Conservation (phyloP, 1,284 basidiomycete genomes). For the Ustilago trichophora region DNA sequence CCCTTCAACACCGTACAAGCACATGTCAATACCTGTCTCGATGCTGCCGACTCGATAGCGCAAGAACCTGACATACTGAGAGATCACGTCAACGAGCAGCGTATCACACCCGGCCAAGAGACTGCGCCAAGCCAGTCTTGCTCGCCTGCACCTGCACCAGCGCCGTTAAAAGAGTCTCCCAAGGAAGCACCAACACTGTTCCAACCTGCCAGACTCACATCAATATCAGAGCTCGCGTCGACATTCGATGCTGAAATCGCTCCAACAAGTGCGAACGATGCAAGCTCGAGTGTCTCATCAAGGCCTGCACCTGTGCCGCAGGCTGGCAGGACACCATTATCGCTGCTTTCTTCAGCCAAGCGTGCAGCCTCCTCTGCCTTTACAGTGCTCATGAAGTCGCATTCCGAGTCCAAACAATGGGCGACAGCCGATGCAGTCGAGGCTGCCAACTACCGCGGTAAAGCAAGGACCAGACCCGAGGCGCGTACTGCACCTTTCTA, state of each 20-base stretch:
- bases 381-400: conserved; percentile 54
- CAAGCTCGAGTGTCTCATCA: neutral
- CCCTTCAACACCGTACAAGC: conserved; percentile 41
- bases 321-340: conserved; percentile 9
- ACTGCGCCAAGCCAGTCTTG: conserved; percentile 5
- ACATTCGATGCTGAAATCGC: conserved; percentile 14
- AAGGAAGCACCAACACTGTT: neutral
- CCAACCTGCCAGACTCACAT: conserved; percentile 24
- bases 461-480: conserved; percentile 25
- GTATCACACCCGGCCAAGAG: neutral
- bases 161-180: neutral
- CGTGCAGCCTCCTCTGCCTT: conserved; percentile 48
- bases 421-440: conserved; percentile 54
- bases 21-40: conserved; percentile 51
- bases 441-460: conserved; percentile 45
- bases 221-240: conserved; percentile 34
- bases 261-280: neutral
- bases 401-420: conserved; percentile 58
- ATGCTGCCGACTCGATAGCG: conserved; percentile 18
- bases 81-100: conserved; percentile 23
- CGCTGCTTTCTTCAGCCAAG: conserved; percentile 17
- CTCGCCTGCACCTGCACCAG: conserved; percentile 14
- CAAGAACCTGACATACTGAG: conserved; percentile 7
- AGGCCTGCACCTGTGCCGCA: neutral
- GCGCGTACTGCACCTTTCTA: conserved; percentile 58